phyloP scores from a whole-genome alignment of 805 yeast species.

The Peterozyma toletana region DNA sequence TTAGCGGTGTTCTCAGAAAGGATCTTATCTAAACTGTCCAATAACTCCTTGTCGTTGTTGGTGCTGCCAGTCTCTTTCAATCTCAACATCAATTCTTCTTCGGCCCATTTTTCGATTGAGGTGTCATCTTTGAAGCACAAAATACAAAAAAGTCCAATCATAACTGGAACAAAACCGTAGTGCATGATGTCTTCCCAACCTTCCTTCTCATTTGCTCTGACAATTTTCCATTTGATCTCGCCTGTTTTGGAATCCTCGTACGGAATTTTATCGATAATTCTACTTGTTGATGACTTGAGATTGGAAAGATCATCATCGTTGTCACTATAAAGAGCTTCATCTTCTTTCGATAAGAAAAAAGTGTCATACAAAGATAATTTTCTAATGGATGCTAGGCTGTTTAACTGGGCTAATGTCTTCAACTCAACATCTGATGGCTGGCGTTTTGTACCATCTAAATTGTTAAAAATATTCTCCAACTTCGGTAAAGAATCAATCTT shows the following conservation, averaged over 20 bases:
- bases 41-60: constrained; percentile 47
- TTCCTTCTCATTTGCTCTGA: constrained; percentile 69
- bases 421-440: constrained; percentile 65
- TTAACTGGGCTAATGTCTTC: constrained; percentile 65
- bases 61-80: constrained; percentile 58
- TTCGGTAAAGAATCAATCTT: constrained; percentile 58
- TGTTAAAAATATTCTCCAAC: constrained; percentile 59
- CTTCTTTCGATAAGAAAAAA: constrained; percentile 41
- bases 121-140: constrained; percentile 41
- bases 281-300: constrained; percentile 51
- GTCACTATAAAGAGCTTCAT: constrained; percentile 47
- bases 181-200: constrained; percentile 81
- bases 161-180: constrained; percentile 65
- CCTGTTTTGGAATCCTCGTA: constrained; percentile 75
- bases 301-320: constrained; percentile 56
- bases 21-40: constrained; percentile 29
- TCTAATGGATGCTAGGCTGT: constrained; percentile 48
- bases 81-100: constrained; percentile 72
- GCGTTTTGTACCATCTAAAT: constrained; percentile 70
- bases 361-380: constrained; percentile 42
- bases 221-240: constrained; percentile 69
- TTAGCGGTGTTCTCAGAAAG: constrained; percentile 38
- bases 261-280: constrained; percentile 78
- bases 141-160: constrained; percentile 47
- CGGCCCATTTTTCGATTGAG: constrained; percentile 69